Evolutionary conservation across 345 rosid genomes (phyloP).

Genomic region (Geranium rotundifolium): DNA sequence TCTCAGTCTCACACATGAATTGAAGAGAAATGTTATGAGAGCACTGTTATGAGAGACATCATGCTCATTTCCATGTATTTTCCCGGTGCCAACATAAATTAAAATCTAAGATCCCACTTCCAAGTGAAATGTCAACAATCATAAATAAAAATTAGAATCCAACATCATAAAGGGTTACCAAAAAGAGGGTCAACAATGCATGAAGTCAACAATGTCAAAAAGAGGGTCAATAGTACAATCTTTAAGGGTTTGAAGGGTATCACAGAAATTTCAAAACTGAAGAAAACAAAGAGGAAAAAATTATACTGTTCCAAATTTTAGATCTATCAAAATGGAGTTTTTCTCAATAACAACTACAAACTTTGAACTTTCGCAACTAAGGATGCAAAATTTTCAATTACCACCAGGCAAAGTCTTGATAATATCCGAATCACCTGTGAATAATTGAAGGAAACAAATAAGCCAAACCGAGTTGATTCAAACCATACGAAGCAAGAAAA

Average conservation of each 20-base stretch:
- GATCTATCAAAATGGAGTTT: neutral
- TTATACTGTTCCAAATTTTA: neutral
- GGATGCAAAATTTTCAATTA: conserved; percentile 18
- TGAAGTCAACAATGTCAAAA: too few species aligned
- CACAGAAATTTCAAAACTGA: neutral
- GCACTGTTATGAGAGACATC: too few species aligned
- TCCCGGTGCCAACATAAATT: too few species aligned
- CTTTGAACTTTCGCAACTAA: neutral
- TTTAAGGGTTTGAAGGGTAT: neutral
- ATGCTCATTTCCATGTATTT: too few species aligned
- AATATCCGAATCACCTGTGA: conserved; percentile 65
- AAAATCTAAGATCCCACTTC: too few species aligned
- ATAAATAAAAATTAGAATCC: too few species aligned
- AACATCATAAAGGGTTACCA: too few species aligned
- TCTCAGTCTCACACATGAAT: too few species aligned
- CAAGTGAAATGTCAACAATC: too few species aligned
- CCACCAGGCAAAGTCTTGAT: conserved; percentile 60
- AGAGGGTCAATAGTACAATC: neutral
- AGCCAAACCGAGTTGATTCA: neutral
- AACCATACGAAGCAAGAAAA: neutral
- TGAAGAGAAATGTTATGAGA: too few species aligned
- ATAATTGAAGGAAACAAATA: neutral
- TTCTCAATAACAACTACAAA: neutral
- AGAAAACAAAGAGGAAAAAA: too few species aligned
- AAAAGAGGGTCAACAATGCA: too few species aligned